A percentile compares a stretch with the other conserved stretches of the same genome.
phyloP scores from a whole-genome alignment of 1,139 yeast genomes.

The Diutina mesorugosa region DNA sequence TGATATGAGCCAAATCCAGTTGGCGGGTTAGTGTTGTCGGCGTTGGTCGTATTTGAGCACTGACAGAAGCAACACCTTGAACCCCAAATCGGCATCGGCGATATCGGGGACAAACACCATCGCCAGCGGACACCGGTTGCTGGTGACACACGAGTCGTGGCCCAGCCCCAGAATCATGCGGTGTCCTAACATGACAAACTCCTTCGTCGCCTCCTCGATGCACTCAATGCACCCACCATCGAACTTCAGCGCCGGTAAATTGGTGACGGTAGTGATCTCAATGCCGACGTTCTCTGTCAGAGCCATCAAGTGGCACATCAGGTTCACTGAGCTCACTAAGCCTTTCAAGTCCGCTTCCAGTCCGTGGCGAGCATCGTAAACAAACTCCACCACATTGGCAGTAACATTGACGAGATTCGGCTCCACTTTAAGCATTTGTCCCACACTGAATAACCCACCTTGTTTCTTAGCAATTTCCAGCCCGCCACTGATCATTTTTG shows the following conservation, averaged over 20 bases:
- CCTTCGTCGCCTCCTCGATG: slow-evolving; percentile 38
- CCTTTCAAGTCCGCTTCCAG: slow-evolving; percentile 27
- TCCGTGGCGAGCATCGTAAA: slow-evolving; percentile 46
- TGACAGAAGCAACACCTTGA: slow-evolving; percentile 43
- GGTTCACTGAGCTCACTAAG: slow-evolving; percentile 13
- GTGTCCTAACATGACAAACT: slow-evolving; percentile 30
- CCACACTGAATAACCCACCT: slow-evolving; percentile 47
- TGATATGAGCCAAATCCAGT: background rate
- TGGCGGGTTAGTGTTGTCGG: slow-evolving; percentile 2
- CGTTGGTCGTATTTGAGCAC: slow-evolving; percentile 38
- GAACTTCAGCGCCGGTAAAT: slow-evolving; percentile 33
- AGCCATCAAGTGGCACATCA: background rate
- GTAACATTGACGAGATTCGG: slow-evolving; percentile 59
- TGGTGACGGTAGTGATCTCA: background rate
- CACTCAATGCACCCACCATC: slow-evolving; percentile 34
- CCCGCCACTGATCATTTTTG: slow-evolving; percentile 42
- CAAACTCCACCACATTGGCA: slow-evolving; percentile 46
- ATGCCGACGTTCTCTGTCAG: background rate
- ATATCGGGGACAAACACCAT: slow-evolving; percentile 65
- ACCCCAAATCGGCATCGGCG: slow-evolving; percentile 49
- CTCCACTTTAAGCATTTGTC: slow-evolving; percentile 32
- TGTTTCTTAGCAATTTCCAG: slow-evolving; percentile 41
- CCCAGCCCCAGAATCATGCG: slow-evolving; percentile 59
- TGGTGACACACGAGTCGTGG: slow-evolving; percentile 56
- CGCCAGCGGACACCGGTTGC: slow-evolving; percentile 47